Percentiles rank a stretch among this genome's conserved stretches.
phyloP scores from a whole-genome alignment of 2,329 filamentous ascomycete genomes.

The Tolypocladium sp. region DNA sequence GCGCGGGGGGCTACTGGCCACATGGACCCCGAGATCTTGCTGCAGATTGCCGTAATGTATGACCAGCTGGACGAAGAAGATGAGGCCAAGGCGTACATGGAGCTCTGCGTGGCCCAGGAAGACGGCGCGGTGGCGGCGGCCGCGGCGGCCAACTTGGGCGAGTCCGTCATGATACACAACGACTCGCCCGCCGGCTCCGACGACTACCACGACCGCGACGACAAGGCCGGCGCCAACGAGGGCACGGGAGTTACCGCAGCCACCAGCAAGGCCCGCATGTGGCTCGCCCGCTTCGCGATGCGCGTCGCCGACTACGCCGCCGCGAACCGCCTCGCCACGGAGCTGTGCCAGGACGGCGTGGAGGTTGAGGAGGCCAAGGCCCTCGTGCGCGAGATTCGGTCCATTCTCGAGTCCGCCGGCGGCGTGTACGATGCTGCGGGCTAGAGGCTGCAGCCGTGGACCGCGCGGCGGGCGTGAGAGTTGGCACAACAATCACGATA shows the following conservation, averaged over 20 bases:
- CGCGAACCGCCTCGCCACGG: slow-evolving; percentile 73
- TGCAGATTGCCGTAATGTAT: slow-evolving; percentile 85
- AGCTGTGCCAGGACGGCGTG: slow-evolving; percentile 89
- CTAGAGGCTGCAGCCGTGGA: slow-evolving; percentile 3
- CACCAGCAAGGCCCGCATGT: slow-evolving; percentile 86
- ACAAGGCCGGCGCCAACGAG: slow-evolving; percentile 25
- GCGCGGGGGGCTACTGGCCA: slow-evolving; percentile 44
- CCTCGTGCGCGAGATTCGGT: slow-evolving; percentile 76
- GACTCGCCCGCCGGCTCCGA: slow-evolving; percentile 37
- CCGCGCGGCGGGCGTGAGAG: background rate
- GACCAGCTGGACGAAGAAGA: slow-evolving; percentile 69
- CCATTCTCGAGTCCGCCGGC: slow-evolving; percentile 53
- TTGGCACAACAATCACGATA: background rate
- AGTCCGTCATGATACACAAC: slow-evolving; percentile 45
- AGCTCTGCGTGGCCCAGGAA: slow-evolving; percentile 87
- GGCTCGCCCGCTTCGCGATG: slow-evolving; percentile 81
- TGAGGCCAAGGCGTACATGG: slow-evolving; percentile 89
- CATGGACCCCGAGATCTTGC: slow-evolving; percentile 82
- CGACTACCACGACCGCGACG: slow-evolving; percentile 24
- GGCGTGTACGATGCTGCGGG: slow-evolving; percentile 12
- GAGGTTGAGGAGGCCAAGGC: slow-evolving; percentile 97
- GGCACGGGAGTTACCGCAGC: slow-evolving; percentile 82
- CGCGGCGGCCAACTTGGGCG: slow-evolving; percentile 28
- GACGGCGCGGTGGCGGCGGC: slow-evolving; percentile 51
- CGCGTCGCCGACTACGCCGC: slow-evolving; percentile 63